Base-by-base conservation (phyloP, 805 yeast genomes). In the Teunomyces funiuensis region DNA sequence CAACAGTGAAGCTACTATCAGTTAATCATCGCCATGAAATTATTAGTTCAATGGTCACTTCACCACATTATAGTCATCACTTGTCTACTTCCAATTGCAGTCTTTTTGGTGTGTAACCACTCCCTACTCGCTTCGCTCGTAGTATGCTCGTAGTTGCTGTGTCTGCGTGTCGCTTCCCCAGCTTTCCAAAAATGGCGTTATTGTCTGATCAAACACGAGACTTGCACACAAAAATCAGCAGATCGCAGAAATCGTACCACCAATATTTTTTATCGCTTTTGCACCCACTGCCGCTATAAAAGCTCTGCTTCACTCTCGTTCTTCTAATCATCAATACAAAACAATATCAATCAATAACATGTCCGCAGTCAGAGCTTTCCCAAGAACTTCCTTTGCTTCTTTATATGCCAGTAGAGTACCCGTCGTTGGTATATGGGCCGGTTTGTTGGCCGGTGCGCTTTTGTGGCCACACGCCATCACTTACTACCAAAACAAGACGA, bases 381-480 rank as follows among this genome's bases (percentile, higher is more conserved):
- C 38, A 27, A 25, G 37, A 39, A 54, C 63, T 33, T 41, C 66
- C 11, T 58, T 51, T 57, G 25, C 40, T 23, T 41, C 43, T 23
- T 52, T 64, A 37, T 50, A 48, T 37, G 47, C 54, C 9, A 51
- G 62, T 48, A 61, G 71, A 53, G 29, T 60, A 3, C 72, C 71
- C 3, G 42, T 37, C 11, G 27, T 67, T 28, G 55, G 45, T 11
- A 44, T 45, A 3, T 66, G 73, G 72, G 66, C 56, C n/a, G 42
- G 53, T 16, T 60, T 63, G 6, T 40, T 68, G 17, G 52, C 49
- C 2, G 26, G 47, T 28, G 60, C 66, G 46, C 55, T 69, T 40
- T 61, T 60, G 25, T 65, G 72, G 71, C 73, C 73, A 5, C 70
- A 65, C 37, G 48, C 53, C 14, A 47, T 47, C 51, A 56, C 54